Conservation (phyloP, 768 basidiomycete species). For the Termitomyces sp. region DNA sequence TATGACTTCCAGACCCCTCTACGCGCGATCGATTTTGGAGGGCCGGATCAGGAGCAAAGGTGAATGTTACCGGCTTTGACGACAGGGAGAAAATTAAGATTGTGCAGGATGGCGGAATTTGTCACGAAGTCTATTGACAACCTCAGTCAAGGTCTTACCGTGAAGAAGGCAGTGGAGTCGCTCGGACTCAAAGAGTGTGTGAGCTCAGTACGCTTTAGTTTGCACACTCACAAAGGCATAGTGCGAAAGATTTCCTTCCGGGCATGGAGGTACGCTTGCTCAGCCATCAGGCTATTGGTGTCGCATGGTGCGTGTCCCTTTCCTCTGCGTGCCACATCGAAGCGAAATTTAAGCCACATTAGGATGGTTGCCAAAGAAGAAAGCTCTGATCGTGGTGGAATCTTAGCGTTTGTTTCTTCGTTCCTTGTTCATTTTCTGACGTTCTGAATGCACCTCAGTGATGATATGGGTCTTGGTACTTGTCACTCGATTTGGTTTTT, state of each 20-base stretch:
- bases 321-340: background rate
- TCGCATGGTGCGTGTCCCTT: conserved; percentile 46
- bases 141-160: conserved; percentile 44
- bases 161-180: conserved; percentile 44
- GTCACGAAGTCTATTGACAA: conserved; percentile 57
- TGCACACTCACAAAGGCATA: conserved; percentile 14
- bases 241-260: conserved; percentile 51
- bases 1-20: conserved; percentile 47
- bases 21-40: conserved; percentile 48
- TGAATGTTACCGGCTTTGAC: conserved; percentile 12
- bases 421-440: conserved; percentile 12
- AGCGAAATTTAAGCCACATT: background rate
- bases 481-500: background rate
- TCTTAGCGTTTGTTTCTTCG: conserved; percentile 46
- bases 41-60: conserved; percentile 51
- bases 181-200: conserved; percentile 46
- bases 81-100: background rate
- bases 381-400: conserved; percentile 49
- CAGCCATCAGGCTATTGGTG: conserved; percentile 73
- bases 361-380: conserved; percentile 69
- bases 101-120: conserved; percentile 52
- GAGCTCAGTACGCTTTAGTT: background rate
- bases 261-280: conserved; percentile 67
- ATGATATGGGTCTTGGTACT: conserved; percentile 65
- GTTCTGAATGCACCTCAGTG: conserved; percentile 26